These are phyloP conservation scores for Pyricularia pennisetigena DNA, from an alignment of 2,329 filamentous ascomycete species.

Conservation along the genomic window DNA sequence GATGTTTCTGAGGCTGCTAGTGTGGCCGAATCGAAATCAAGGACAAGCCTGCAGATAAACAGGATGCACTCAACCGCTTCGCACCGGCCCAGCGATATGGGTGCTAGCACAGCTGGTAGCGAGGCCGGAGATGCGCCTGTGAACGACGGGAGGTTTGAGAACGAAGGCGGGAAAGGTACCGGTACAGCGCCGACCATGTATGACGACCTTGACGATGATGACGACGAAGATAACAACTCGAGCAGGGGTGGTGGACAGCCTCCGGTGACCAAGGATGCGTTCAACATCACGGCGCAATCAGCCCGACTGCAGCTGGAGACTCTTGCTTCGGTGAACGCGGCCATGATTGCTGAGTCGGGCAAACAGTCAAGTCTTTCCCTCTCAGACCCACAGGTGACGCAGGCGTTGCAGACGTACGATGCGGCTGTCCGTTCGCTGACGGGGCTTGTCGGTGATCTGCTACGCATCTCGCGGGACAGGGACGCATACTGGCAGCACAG, in stretches of 20 bases:
- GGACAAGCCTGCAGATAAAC: constrained; percentile 35
- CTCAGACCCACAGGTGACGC: constrained; percentile 65
- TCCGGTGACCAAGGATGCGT: constrained; percentile 77
- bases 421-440: constrained; percentile 82
- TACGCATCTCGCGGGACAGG: constrained; percentile 87
- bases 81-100: constrained; percentile 30
- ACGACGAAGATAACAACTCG: constrained; percentile 72
- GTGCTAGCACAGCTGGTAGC: constrained; percentile 23
- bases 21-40: constrained; percentile 29
- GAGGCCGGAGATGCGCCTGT: constrained; percentile 42
- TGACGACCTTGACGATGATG: constrained; percentile 45
- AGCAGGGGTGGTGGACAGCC: constrained; percentile 67
- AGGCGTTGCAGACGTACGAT: constrained; percentile 79
- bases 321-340: constrained; percentile 74
- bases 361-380: constrained; percentile 62
- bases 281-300: constrained; percentile 95
- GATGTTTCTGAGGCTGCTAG: constrained; percentile 43
- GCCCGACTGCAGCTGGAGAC: constrained; percentile 88
- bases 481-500: constrained; percentile 97
- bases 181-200: constrained; percentile 11
- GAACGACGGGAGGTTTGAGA: constrained; percentile 27
- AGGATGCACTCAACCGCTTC: constrained; percentile 27
- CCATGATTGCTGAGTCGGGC: constrained; percentile 61
- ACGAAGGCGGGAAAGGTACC: constrained; percentile 23
- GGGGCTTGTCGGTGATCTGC: constrained; percentile 71